Base-by-base conservation (phyloP, 1,284 basidiomycete species). In the Retiboletus flavoniger region DNA sequence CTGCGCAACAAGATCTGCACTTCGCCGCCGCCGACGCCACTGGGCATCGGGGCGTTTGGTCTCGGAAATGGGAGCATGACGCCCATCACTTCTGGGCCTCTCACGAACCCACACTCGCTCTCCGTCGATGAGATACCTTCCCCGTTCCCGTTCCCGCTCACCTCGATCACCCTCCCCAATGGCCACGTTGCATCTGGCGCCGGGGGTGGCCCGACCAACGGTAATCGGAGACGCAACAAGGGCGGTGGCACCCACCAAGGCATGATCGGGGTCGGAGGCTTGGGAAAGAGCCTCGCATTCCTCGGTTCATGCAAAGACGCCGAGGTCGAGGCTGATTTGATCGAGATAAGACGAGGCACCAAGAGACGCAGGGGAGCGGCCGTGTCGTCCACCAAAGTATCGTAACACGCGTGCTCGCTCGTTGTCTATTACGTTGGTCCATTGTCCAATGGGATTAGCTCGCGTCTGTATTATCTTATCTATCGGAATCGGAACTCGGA, bases 101-200 rank as follows among this genome's bases (percentile, higher is more conserved):
- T 89, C 64, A 78, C 81, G 16, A 91, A 90, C 64, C 89, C 89
- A 4, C 85, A 89, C 64, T 91, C 89, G 1, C 81, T 91, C 43
- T 79, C 85, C 3, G 84, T 91, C 39, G 90, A 92, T 61, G 89
- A 92, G 64, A 79, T 92, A 28, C 86, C 88, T 2, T 91, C 89
- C 0, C 87, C 87, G 4, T 92, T 91, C 74, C 87, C 89, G 0
- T 75, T 92, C 14, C 82, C 89, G 3, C 78, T 92, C 19, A 87
- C 85, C 3, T 75, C 80, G 16, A 70, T 68, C 31, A 58, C 63
- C 16, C 67, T 71, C 49, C 60, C 63, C 19, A 71, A 65, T 56
- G 69, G 63, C 54, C 62, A 65, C n/a, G 40, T 50, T 7, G 55
- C 64, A 11, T 67, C 76, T 72, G 54, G 68, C 44, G 67, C 66